A percentile compares a stretch with the other conserved stretches of the same genome.
phyloP scores from a whole-genome alignment of 2,329 filamentous ascomycete genomes.

The Fusarium decemcellulare region DNA sequence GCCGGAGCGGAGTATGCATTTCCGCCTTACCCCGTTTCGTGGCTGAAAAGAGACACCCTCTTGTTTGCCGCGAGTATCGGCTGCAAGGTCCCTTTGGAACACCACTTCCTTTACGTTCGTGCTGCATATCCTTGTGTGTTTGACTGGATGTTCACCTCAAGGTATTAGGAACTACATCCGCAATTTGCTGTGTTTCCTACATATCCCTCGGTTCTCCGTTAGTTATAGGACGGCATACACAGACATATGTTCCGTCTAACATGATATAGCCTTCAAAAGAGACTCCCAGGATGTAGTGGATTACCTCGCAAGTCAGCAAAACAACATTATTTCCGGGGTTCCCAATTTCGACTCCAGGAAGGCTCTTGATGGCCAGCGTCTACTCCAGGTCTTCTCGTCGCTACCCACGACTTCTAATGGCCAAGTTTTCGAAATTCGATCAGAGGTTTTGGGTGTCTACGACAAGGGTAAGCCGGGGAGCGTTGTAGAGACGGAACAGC shows the following conservation, averaged over 20 bases:
- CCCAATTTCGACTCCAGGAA: constrained; percentile 82
- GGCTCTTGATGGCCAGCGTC: constrained; percentile 88
- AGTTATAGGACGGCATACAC: constrained; percentile 44
- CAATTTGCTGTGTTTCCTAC: constrained; percentile 91
- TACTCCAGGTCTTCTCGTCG: constrained; percentile 82
- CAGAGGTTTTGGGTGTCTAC: constrained; percentile 86
- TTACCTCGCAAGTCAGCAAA: constrained; percentile 81
- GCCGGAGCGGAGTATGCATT: too few relatives aligned
- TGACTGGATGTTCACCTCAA: too few relatives aligned
- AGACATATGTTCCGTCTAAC: not conserved
- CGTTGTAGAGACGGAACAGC: constrained; percentile 84
- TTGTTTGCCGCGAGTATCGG: too few relatives aligned
- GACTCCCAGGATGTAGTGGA: constrained; percentile 1
- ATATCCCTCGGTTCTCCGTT: constrained; percentile 85
- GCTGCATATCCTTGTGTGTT: too few relatives aligned
- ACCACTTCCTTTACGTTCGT: too few relatives aligned
- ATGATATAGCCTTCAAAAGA: constrained; percentile 65
- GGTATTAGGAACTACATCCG: constrained; percentile 83
- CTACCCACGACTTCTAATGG: constrained; percentile 81
- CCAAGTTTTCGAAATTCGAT: constrained; percentile 80
- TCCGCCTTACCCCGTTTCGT: too few relatives aligned
- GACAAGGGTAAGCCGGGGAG: constrained; percentile 90
- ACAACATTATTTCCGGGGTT: constrained; percentile 78
- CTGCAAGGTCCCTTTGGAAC: too few relatives aligned
- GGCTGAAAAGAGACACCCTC: too few relatives aligned